These are phyloP conservation scores for Macrophomina phaseolina DNA, from an alignment of 2,329 filamentous ascomycete species.

Conservation along the genomic window DNA sequence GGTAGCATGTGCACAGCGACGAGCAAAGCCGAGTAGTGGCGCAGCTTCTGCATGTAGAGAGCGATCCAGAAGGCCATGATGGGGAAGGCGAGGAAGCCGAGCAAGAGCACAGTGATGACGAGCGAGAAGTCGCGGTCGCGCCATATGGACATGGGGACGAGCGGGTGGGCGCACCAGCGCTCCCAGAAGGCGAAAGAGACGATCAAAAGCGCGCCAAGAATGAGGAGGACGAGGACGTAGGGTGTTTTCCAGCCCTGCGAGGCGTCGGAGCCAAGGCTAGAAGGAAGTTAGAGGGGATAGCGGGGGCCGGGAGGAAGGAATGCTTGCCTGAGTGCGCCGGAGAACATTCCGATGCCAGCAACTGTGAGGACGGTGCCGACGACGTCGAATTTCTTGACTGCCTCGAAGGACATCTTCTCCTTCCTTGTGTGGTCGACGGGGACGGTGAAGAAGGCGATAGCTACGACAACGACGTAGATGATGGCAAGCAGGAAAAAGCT, in stretches of 20 bases:
- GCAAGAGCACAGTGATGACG: constrained; percentile 61
- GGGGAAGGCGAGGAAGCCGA: constrained; percentile 69
- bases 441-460: constrained; percentile 66
- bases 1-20: constrained; percentile 70
- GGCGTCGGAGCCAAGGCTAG: constrained; percentile 58
- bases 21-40: constrained; percentile 58
- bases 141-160: constrained; percentile 63
- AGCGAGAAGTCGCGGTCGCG: constrained; percentile 69
- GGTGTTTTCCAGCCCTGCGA: constrained; percentile 66
- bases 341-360: constrained; percentile 69
- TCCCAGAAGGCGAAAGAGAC: constrained; percentile 68
- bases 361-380: constrained; percentile 66
- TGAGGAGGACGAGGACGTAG: constrained; percentile 67
- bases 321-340: constrained; percentile 63
- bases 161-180: constrained; percentile 52
- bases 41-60: constrained; percentile 67
- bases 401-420: constrained; percentile 51
- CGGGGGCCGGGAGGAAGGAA: neutral
- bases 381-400: constrained; percentile 64
- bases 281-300: neutral
- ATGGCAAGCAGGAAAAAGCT: constrained; percentile 67
- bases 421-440: constrained; percentile 60
- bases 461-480: constrained; percentile 65
- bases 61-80: constrained; percentile 67
- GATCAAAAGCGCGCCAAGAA: constrained; percentile 64